These are phyloP conservation scores for Aureobasidium sp. DNA, from an alignment of 2,329 filamentous ascomycete species.

Conservation along the genomic window DNA sequence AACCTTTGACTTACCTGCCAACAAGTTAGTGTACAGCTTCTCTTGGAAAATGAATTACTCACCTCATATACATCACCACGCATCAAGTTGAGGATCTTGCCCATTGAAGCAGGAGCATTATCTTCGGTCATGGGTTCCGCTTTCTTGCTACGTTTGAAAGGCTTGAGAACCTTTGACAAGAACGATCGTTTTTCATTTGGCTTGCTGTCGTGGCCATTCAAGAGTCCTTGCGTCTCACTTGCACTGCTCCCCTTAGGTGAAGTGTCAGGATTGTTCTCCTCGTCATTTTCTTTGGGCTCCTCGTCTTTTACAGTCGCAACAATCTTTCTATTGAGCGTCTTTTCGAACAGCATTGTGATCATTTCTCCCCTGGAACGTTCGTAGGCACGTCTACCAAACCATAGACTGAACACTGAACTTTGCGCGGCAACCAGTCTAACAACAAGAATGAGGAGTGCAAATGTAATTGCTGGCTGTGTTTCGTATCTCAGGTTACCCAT, in stretches of 20 bases:
- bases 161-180: not conserved
- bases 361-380: slow-evolving; percentile 79
- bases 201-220: slow-evolving; percentile 21
- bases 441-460: slow-evolving; percentile 55
- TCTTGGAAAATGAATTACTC: not conserved
- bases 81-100: slow-evolving; percentile 85
- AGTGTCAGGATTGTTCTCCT: slow-evolving; percentile 17
- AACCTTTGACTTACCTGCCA: slow-evolving; percentile 54
- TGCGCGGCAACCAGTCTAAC: slow-evolving; percentile 58
- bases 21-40: not conserved
- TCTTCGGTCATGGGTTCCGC: not conserved
- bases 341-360: slow-evolving; percentile 78
- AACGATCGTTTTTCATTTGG: slow-evolving; percentile 18
- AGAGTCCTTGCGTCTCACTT: not conserved
- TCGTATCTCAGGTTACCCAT: slow-evolving; percentile 51
- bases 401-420: slow-evolving; percentile 61
- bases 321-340: slow-evolving; percentile 62
- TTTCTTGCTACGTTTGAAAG: not conserved
- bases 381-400: slow-evolving; percentile 79
- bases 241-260: slow-evolving; percentile 14
- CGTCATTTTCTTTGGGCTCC: slow-evolving; percentile 23
- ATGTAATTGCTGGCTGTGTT: slow-evolving; percentile 55
- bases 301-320: slow-evolving; percentile 21
- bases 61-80: slow-evolving; percentile 62
- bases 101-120: slow-evolving; percentile 68